Evolutionary conservation across 2,329 filamentous ascomycete species (phyloP), one percentile per base, ranked within the genome.

Genomic region (Zymoseptoria pseudotritici): DNA sequence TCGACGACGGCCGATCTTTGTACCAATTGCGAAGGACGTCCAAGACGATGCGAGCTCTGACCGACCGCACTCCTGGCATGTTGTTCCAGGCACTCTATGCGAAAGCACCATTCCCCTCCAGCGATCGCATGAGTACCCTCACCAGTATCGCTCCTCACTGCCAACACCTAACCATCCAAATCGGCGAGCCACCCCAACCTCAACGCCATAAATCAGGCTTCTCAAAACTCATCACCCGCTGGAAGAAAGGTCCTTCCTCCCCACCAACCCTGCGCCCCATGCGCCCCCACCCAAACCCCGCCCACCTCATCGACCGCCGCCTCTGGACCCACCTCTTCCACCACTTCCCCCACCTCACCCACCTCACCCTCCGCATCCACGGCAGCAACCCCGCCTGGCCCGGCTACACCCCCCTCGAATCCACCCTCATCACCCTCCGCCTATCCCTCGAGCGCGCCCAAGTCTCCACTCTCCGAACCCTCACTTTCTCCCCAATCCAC

Each of bases 331-430:
- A 54, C 6, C 53, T 70, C 13, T 66, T 73, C 19, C 55, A 60
- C 8, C 58, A 54, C 8, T 68, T 67, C 56, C 53, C 55, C 21
- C 65, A 51, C 31, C 63, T 61, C 49, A 56, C 49, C 3, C 61
- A 49, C 29, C 55, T 74, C 13, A 66, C 61, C 4, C 54, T 73
- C 5, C 64, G 64, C n/a, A 54, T 66, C 42, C 61, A 66, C 42
- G 69, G 67, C 31, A 65, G 67, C 31, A 65, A 72, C 26, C 58
- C 69, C n/a, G 60, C 51, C 3, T 73, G 72, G 72, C 63, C 66
- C 11, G 70, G 69, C 6, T 63, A 63, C 21, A 69, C 64, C 5
- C 57, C 61, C 4, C 55, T 70, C 24, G 71, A 73, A 63, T 58
- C 61, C 4, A 61, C 53, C 1, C 61, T 73, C 24, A 56, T 71